A percentile compares a stretch with the other conserved stretches of the same genome.
Conservation (phyloP, 257 asterid genomes). For the Anisodus acutangulus region DNA sequence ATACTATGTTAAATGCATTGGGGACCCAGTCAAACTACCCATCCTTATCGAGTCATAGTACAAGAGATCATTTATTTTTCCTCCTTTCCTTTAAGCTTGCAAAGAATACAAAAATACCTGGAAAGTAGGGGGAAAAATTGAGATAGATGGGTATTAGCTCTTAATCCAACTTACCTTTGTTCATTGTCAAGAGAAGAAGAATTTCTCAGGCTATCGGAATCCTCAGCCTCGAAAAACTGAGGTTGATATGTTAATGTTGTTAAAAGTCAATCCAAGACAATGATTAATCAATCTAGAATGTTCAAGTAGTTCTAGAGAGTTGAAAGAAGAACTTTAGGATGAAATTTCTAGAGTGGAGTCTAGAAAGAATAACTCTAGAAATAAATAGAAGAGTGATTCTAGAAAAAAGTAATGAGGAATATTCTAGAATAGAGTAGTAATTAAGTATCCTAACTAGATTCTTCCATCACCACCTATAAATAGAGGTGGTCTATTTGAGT, state of each 20-base stretch:
- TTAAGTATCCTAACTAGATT: too few relatives aligned
- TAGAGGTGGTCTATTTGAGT: too few relatives aligned
- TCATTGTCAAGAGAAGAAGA: conserved; percentile 3
- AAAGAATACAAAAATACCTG: background rate
- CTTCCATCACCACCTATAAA: too few relatives aligned
- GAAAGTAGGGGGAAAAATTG: background rate
- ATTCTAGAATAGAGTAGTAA: too few relatives aligned
- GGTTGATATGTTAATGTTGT: conserved; percentile 12
- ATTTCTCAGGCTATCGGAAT: background rate
- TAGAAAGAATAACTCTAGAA: too few relatives aligned
- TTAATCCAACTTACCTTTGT: background rate
- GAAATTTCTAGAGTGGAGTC: too few relatives aligned
- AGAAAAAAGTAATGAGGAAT: too few relatives aligned
- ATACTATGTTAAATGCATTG: background rate
- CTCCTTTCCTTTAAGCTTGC: background rate
- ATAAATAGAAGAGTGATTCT: too few relatives aligned
- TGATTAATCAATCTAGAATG: too few relatives aligned
- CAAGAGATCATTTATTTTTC: background rate
- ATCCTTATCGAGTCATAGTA: background rate
- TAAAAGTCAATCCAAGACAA: too few relatives aligned
- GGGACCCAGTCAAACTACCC: background rate
- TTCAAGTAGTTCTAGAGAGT: too few relatives aligned
- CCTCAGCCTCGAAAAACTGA: background rate
- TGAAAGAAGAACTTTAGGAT: too few relatives aligned
- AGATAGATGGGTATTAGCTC: background rate